Evolutionary conservation across 805 yeast species (phyloP), one percentile per base, ranked within the genome.

Genomic region (Candida glaebosa): DNA sequence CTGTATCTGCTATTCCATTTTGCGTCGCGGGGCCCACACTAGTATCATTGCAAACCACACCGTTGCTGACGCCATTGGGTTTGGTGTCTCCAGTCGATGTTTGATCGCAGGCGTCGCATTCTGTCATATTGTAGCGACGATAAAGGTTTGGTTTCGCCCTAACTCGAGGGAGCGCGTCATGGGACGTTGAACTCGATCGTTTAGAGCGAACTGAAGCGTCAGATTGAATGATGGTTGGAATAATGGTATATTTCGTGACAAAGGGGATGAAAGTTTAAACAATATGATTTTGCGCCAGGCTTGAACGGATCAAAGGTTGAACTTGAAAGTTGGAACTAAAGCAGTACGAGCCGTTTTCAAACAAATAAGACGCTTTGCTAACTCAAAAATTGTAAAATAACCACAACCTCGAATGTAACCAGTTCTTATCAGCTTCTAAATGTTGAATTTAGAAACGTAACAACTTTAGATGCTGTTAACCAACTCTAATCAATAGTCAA

Each of bases 31-130:
- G 10, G 10, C 26, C 10, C 25, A 9, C 19, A 19, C 18, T 20
- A 18, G 6, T 18, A 26, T 34, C 35, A 10, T 14, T 32, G 18
- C 7, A 20, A 9, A n/a, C 5, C 12, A 18, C 20, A 4, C 20
- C 37, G 20, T 6, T 17, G 18, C 18, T 22, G 7, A 7, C 35
- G 24, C 49, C 47, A 39, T 63, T 65, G 37, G 68, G 51, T 43
- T 65, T 66, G 12, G 69, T 59, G 4, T 74, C 69, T 43, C 69
- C 69, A 39, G 53, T 46, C 30, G 63, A 64, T 9, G 65, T 63
- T 2, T 57, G 57, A 38, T 61, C 69, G 44, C 67, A 67, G 16
- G 61, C 64, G 37, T 63, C 70, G 46, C 70, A 63, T 3, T 35
- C 37, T 14, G 15, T 37, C 39, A 26, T 37, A 32, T 16, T 30